Evolutionary conservation across 2,329 filamentous ascomycete genomes (phyloP), one percentile per base, ranked within the genome.

Genomic region (Fusarium agapanthi): DNA sequence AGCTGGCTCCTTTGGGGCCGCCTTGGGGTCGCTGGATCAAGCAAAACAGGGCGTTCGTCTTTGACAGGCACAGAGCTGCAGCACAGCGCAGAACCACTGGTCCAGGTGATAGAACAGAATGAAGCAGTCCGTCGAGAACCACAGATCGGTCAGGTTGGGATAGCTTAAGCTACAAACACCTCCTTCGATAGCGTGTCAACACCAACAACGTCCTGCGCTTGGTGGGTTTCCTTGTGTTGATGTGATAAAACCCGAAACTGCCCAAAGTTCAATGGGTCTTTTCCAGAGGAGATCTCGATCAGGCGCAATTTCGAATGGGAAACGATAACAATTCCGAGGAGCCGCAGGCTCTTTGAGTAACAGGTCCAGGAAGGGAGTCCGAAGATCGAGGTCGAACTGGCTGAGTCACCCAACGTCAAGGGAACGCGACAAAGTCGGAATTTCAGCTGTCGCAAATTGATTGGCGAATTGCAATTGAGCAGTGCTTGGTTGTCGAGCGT

Each of bases 1-100:
- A 80, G 67, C 78, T 80, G 74, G 78, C 79, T 80, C 73, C 69
- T 80, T 80, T 79, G 28, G 77, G 79, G 72, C 61, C 69, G 72
- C 61, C 62, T 75, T 61, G 57, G 72, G 71, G 67, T 67, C 73
- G 65, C 65, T 75, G 66, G 72, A 74, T 75, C 74, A 68, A 74
- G 54, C 37, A 72, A 75, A 74, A 68, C 61, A 68, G 58, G 65
- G 60, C 53, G 69, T 69, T 77, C 70, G 63, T 71, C 67, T 59
- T 74, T 67, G 71, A 61, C 56, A 67, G 62, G 73, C 72, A 61
- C 75, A 66, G 72, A 65, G 65, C 75, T 75, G 67, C 73, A 75
- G 75, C 64, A 75, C 75, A 78, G 67, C 75, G 67, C 72, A 71
- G 61, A 58, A 75, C 65, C 60, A 55, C 51, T 69, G 43, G 64